Base-by-base conservation (phyloP, 768 basidiomycete species). In the Boletus tomentosulus region DNA sequence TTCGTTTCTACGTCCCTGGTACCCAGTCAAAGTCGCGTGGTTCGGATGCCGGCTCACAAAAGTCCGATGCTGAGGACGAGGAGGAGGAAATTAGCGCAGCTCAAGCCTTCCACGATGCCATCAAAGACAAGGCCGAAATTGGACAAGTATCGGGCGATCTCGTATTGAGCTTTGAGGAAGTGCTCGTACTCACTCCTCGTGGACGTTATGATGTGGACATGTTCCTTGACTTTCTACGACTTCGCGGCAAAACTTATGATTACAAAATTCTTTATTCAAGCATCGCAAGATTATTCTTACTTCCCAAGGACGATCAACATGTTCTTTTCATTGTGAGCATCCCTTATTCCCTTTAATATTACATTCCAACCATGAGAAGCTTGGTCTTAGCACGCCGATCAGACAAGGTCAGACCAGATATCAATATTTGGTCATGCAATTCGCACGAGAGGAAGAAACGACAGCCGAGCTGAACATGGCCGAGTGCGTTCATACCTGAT, bases 171-270 rank as follows among this genome's bases (percentile, higher is more conserved):
- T 97, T 99, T 63, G 90, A 93, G 65, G 97, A 99, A 61, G 88
- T 98, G 15, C 81, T 94, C 24, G 92, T 98, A 5, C 78, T 94
- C 43, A 98, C 97, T 0, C 97, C 97, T 55, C 86, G 96, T 78
- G 95, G 96, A 50, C 86, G 93, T 51, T 97, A 95, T 70, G 95
- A 98, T 63, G 87, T 99, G 73, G 97, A 98, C 73, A 93, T 99
- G 89, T 98, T 92, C 78, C 85, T 85, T 25, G 90, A 91, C 50
- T 98, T 94, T 75, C 71, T 99, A 66, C 86, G 97, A 41, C 74
- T 98, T 31, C 87, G 94, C n/a, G 97, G 97, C 49, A 97, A 98
- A 74, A 98, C 95, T 2, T 98, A 98, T 72, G 97, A 99, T 71
- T 99, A 99, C 80, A 94, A 98, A 73, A 92, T 99, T 54, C 78